These are phyloP conservation scores for Bipolaris victoriae DNA, from an alignment of 2,329 filamentous ascomycete genomes.

Conservation along the genomic window DNA sequence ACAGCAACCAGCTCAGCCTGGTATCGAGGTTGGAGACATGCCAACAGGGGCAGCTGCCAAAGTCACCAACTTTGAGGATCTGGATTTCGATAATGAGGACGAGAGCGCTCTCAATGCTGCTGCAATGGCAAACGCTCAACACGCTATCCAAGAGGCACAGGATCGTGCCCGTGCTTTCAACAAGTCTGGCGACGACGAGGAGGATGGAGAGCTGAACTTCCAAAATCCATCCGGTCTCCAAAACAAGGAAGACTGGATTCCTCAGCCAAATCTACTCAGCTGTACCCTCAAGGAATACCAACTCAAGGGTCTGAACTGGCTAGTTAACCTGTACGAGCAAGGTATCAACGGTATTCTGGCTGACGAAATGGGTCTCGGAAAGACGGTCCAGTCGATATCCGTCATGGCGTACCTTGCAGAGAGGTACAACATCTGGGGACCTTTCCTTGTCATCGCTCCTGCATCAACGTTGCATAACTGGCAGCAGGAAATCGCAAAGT, in stretches of 20 bases:
- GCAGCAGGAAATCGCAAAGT: slow-evolving; percentile 97
- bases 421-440: slow-evolving; percentile 97
- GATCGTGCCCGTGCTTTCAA: slow-evolving; percentile 94
- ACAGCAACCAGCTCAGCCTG: slow-evolving; percentile 47
- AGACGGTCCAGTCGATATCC: slow-evolving; percentile 98
- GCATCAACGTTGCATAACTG: slow-evolving; percentile 98
- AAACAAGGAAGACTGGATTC: slow-evolving; percentile 78
- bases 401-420: slow-evolving; percentile 99
- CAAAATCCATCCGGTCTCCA: slow-evolving; percentile 96
- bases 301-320: slow-evolving; percentile 98
- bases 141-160: slow-evolving; percentile 92
- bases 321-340: slow-evolving; percentile 98
- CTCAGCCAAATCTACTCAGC: slow-evolving; percentile 91
- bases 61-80: slow-evolving; percentile 91
- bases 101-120: slow-evolving; percentile 80
- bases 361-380: slow-evolving; percentile 99
- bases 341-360: slow-evolving; percentile 99
- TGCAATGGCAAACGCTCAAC: slow-evolving; percentile 94
- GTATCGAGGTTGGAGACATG: slow-evolving; percentile 57
- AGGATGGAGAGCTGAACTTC: slow-evolving; percentile 99
- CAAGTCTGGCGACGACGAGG: slow-evolving; percentile 57
- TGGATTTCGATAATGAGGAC: slow-evolving; percentile 95
- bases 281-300: slow-evolving; percentile 98
- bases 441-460: slow-evolving; percentile 94
- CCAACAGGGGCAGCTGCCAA: slow-evolving; percentile 64